Base-by-base conservation (phyloP, 805 yeast species). In the Kuraishia piskuri region DNA sequence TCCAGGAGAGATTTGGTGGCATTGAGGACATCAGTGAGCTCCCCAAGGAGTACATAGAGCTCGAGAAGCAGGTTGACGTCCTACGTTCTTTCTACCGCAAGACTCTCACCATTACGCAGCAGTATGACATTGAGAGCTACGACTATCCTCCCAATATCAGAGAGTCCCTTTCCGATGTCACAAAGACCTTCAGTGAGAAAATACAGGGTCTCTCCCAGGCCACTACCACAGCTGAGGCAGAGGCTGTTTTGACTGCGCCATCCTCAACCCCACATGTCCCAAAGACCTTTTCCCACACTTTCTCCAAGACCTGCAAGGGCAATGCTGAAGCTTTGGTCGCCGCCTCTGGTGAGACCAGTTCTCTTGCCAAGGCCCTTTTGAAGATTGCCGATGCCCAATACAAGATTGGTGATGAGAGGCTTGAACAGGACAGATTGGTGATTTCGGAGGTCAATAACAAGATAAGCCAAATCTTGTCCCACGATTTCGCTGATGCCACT, bases 81-180 rank as follows among this genome's bases (percentile, higher is more conserved):
- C 71, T 86, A 59, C 80, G 81, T 64, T 74, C 73, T 50, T 78
- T 83, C 55, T 83, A 84, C 69, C 81, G 73, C 59, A 75, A 76
- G 61, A 61, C 78, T 12, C 60, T 79, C n/a, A 58, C 70, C 3
- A 77, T 80, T 52, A 76, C 85, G 5, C 74, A 73, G 50, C 88
- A 90, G 46, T 88, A 81, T 63, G 89, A 79, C 61, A 80, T 85
- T 56, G 86, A 85, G 59, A 79, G 87, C 50, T 88, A 88, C 65
- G 96, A 88, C 65, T 87, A 86, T 61, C 96, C 96, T 23, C 92
- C 94, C 52, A 85, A 85, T 65, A 68, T 87, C 57, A 77, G 78
- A 56, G 92, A 88, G 59, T 80, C 87, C 48, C 73, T 82, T 22
- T 71, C 72, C 50, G 84, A 86, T 59, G 81, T 85, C 62, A 80